Evolutionary conservation across 352 stramenopile species (phyloP), one percentile per base, ranked within the genome.

Genomic region (Halophytophthora polymorphica): DNA sequence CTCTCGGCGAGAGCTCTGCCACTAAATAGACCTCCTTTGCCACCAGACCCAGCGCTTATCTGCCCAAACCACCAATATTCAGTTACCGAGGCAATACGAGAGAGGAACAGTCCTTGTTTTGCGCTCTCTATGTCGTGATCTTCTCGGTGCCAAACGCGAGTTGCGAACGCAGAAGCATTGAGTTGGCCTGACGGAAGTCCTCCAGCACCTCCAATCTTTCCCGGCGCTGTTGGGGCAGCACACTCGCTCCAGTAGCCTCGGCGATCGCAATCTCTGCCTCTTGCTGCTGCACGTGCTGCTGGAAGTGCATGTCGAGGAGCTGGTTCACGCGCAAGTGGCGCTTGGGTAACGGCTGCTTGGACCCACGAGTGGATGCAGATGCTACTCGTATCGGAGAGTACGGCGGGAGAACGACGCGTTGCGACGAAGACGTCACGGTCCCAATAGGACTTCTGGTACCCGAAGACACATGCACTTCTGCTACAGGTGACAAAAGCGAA

Each of bases 131-230:
- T 37, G 23, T 52, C 17, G 31, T 29, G 48, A 37, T 38, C 56
- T 58, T 64, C 34, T 61, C 22, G 42, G 28, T 61, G 39, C 53
- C 50, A 31, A 64, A 64, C 51, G 60, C 46, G 31, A 66, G 45
- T 58, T 86, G 69, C 15, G 66, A 75, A 13, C 45, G 64, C 35
- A 85, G 17, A 0, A 86, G 40, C 15, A 65, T 41, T 7, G 50
- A 18, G 28, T 86, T 86, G 8, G 71, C 48, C 8, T 66, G 39
- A 4, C 74, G 73, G 28, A 90, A 90, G 47, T 78, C 53, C 13
- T 77, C 58, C 4, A 88, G 28, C 2, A 88, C 68, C 13, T 44
- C 43, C 21, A 87, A 64, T 2, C 59, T 58, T 8, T 64, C 51
- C 13, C 33, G 48, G 44, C 43, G 49, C 19, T 52, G 45, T 0